These are phyloP conservation scores for Candida sonorensis DNA, from an alignment of 805 yeast genomes.

Conservation along the genomic window DNA sequence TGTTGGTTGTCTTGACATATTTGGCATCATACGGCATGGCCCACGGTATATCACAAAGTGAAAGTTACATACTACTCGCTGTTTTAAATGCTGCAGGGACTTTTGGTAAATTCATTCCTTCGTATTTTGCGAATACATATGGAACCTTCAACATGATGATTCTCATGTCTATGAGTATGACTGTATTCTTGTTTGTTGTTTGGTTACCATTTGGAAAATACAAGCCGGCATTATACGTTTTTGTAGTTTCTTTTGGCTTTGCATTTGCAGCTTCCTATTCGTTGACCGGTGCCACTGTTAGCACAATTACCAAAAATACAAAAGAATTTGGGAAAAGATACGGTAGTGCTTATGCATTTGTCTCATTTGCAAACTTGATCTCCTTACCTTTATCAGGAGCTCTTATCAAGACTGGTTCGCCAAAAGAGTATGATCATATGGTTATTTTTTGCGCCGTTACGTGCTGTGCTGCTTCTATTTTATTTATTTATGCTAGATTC, in stretches of 20 bases:
- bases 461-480: slow-evolving; percentile 15
- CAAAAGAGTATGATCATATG: slow-evolving; percentile 24
- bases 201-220: slow-evolving; percentile 59
- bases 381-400: slow-evolving; percentile 44
- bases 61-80: slow-evolving; percentile 41
- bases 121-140: slow-evolving; percentile 27
- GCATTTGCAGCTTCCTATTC: slow-evolving; percentile 54
- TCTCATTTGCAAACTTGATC: slow-evolving; percentile 43
- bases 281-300: slow-evolving; percentile 57
- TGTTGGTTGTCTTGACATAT: slow-evolving; percentile 35
- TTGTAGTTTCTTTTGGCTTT: slow-evolving; percentile 45
- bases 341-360: slow-evolving; percentile 58
- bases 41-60: slow-evolving; percentile 36
- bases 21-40: slow-evolving; percentile 48
- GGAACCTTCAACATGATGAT: slow-evolving; percentile 51
- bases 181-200: slow-evolving; percentile 40
- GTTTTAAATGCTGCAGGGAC: slow-evolving; percentile 40
- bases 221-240: slow-evolving; percentile 39
- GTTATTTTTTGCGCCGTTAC: slow-evolving; percentile 27
- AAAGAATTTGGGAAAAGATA: slow-evolving; percentile 61
- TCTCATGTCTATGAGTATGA: slow-evolving; percentile 39
- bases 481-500: slow-evolving; percentile 15
- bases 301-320: slow-evolving; percentile 45
- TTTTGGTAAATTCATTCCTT: slow-evolving; percentile 28
- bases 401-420: slow-evolving; percentile 28